Base-by-base conservation (phyloP, 768 basidiomycete species). In the Hygrocybe coccinea region DNA sequence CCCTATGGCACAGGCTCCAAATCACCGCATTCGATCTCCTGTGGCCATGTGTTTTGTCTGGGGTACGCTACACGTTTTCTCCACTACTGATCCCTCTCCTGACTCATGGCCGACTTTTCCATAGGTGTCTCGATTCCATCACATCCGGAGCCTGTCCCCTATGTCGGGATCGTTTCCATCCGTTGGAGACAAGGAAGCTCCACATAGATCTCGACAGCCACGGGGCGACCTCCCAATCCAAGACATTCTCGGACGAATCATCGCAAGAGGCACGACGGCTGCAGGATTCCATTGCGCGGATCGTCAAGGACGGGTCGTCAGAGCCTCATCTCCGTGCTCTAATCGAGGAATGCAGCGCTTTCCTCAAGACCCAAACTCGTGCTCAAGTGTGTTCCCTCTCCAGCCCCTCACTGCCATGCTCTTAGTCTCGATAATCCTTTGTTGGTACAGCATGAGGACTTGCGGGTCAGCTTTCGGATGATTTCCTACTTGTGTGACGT, bases 1-100 rank as follows among this genome's bases (percentile, higher is more conserved):
- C 68, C 71, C 33, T 89, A 85, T 65, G 75, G 74, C 49, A 67
- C 67, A 52, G 79, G 79, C 49, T 60, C 60, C 45, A 83, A 80
- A 65, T 74, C 78, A 7, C 86, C 87, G 50, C 81, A 84, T 63
- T 78, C 81, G 48, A 85, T 89, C 62, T 57, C 75, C 47, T 90
- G 88, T 58, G 88, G 88, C 15, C 87, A 89, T 65, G 79, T 83
- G 54, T 87, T 87, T 69, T 89, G 85, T 62, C 69, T 71, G 58
- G 68, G 66, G 74, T 75, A 53, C 54, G 77, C 73, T 24, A 10
- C 25, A 25, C 47, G 10, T 41, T 54, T 25, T 8, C 34, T 17
- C 36, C 34, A 56, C 25, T 12, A 11, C n/a, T 6, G 37, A n/a
- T 41, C 44, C 6, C 47, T n/a, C 37, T 12, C 43, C 2, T 29